Evolutionary conservation across 228 moss, liverwort and hornwort genomes (phyloP).

Genomic region (Sphagnum fallax): DNA sequence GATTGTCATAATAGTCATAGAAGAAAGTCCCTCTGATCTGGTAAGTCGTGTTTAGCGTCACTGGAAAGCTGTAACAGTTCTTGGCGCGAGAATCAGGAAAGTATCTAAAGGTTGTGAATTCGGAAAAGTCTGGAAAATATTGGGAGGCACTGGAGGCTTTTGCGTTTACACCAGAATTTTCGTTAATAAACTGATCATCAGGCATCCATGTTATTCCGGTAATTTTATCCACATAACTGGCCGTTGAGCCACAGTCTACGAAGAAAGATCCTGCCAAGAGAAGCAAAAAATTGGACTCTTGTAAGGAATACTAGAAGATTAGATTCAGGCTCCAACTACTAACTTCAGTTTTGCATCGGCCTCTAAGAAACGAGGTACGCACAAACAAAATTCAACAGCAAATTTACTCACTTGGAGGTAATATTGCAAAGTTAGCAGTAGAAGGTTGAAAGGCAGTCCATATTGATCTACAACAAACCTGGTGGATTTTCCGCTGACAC

Average conservation of each 20-base stretch:
- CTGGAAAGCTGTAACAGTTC: constrained; percentile 37
- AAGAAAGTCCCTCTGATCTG: constrained; percentile 30
- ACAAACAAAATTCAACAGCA: too few relatives aligned
- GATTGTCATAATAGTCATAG: constrained; percentile 29
- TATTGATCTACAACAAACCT: too few relatives aligned
- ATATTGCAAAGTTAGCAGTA: too few relatives aligned
- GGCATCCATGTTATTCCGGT: constrained; percentile 20
- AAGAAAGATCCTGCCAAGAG: constrained; percentile 3
- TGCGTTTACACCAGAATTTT: constrained; percentile 14
- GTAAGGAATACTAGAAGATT: too few relatives aligned
- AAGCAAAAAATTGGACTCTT: too few relatives aligned
- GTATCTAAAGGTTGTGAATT: constrained; percentile 26
- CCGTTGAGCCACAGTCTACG: constrained; percentile 39
- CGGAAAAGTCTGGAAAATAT: constrained; percentile 3
- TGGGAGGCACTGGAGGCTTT: not conserved
- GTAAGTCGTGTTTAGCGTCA: constrained; percentile 5
- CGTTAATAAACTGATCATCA: constrained; percentile 14
- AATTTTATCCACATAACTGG: constrained; percentile 5
- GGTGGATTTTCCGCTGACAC: too few relatives aligned
- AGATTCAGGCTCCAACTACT: too few relatives aligned
- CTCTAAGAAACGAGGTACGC: too few relatives aligned
- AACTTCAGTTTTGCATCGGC: too few relatives aligned
- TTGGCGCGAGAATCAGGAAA: constrained; percentile 25
- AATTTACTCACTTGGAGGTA: too few relatives aligned
- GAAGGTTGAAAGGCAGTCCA: too few relatives aligned